Evolutionary conservation across 2,329 filamentous ascomycete species (phyloP), one percentile per base, ranked within the genome.

Genomic region (Fusarium acutatum): DNA sequence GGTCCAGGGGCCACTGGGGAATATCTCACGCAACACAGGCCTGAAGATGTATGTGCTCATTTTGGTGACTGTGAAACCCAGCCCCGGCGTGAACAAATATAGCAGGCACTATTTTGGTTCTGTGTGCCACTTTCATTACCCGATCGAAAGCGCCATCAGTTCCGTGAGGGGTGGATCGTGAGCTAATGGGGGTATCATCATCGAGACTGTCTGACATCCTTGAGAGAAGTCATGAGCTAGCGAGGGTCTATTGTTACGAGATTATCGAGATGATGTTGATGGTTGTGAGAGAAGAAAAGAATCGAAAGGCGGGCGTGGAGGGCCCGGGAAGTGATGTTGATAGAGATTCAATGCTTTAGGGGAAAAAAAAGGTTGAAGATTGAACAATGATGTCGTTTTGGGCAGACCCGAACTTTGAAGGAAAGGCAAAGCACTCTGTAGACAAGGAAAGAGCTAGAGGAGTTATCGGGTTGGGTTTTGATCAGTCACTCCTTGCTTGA

Each of bases 61-160:
- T 98, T 68, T 93, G 89, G 30, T 89, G 86, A 79, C 95, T 98
- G 81, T 99, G 96, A 78, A 94, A 99, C 8, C 96, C 96, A 22
- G 96, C 96, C 38, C 96, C 96, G 41, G 96, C 96, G 82, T 99
- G 96, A 49, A 99, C 92, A 81, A 97, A 98, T 59, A 99, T 96
- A 67, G 94, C 95, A 64, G 90, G 90, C 15, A 90, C 71, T 47
- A 75, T 78, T 58, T 82, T 83, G 40, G 78, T 71, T 60, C 75
- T 81, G 22, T 82, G 82, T 11, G 74, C 78, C 28, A 81, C 76
- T 47, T 81, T 84, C 52, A 81, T 73, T 64, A 82, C 79, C 38
- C 81, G 83, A 67, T 86, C 84, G 24, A 83, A 72, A 37, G 83
- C 77, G 46, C 86, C 85, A 72, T 87, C 84, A 32, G 80, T 77